Percentiles rank a stretch among this genome's conserved stretches.
Evolutionary conservation across 257 asterid genomes (phyloP).

Genomic region (Jacaranda mimosifolia): DNA sequence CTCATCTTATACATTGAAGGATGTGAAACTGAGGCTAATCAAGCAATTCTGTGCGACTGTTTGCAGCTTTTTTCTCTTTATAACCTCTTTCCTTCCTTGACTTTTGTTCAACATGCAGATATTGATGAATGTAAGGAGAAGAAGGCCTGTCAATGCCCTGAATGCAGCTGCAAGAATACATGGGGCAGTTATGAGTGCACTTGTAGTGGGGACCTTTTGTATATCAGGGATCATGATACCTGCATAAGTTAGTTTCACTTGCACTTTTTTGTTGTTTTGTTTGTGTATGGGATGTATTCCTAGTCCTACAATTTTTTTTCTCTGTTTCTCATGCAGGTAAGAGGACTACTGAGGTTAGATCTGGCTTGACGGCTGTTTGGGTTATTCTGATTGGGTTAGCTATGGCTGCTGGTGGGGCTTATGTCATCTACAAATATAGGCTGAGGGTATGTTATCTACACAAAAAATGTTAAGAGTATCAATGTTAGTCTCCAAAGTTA

Average conservation of each 20-base stretch:
- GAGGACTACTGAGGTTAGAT: conserved; percentile 57
- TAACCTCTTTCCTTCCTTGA: conserved; percentile 11
- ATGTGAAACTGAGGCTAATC: conserved; percentile 3
- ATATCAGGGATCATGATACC: conserved; percentile 78
- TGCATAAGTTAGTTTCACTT: conserved; percentile 70
- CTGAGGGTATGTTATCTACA: conserved; percentile 61
- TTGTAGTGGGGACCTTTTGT: conserved; percentile 69
- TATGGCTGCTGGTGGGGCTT: conserved; percentile 72
- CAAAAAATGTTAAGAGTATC: neutral
- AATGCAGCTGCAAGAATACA: conserved; percentile 75
- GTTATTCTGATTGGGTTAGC: conserved; percentile 67
- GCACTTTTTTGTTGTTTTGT: neutral
- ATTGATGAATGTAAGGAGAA: conserved; percentile 78
- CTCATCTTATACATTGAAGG: neutral
- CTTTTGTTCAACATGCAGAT: conserved; percentile 47
- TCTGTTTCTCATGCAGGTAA: conserved; percentile 55
- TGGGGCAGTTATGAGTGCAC: conserved; percentile 85
- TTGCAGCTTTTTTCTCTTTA: neutral
- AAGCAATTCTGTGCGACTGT: neutral
- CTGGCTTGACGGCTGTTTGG: conserved; percentile 80
- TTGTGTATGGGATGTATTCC: neutral
- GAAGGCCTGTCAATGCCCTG: conserved; percentile 86
- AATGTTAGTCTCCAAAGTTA: neutral
- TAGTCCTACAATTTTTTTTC: neutral
- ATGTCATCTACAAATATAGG: conserved; percentile 73